Base-by-base conservation (phyloP, 306 rosid species). In the Quercus mongolica region DNA sequence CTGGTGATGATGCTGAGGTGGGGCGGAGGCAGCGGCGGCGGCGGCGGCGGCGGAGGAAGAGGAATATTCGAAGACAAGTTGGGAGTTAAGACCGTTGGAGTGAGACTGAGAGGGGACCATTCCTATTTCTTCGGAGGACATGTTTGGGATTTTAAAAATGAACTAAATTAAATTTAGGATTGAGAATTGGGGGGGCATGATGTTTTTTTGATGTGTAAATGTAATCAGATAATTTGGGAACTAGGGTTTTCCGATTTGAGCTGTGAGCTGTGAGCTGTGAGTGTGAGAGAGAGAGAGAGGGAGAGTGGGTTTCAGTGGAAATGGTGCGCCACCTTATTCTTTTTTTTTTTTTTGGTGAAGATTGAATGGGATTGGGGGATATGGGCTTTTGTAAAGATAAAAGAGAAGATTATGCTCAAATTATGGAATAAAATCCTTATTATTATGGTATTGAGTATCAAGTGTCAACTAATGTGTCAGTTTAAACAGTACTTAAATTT, bases 101-200 rank as follows among this genome's bases (percentile, higher is more conserved):
- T 28, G 69, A 1, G 65, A 23, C 25, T 67, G 72, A 21, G 72
- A 67, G 52, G 72, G 28, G 14, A 46, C 72, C 28, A 67, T 67
- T 38, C 87, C 85, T 23, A 90, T 78, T 74, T 93, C 94, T 64
- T 93, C 92, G 74, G 94, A 84, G 49, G 98, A 85, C 99, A 96
- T 96, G 44, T 59, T 9, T 49, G 46, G 11, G 46, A 41, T 41
- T 41, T 8, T 8, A 41, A 41, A 38, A 73, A 20, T n/a, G 3
- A 23, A 17, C 46, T 20, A 55, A 67, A 67, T 14, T 31, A 46
- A 13, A 69, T 38, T 19, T 69, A 17, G 51, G 18, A 35, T 67
- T 69, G 56, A 11, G 74, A 44, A 65, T 31, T 65, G 21, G 5
- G 44, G 44, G 12, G 46, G 46, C 12, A 41, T 41, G 46, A 41